Percentiles rank a stretch among this genome's conserved stretches.
Evolutionary conservation across 495 filamentous ascomycete genomes (phyloP).

Genomic region (Chlorociboria aeruginascens): DNA sequence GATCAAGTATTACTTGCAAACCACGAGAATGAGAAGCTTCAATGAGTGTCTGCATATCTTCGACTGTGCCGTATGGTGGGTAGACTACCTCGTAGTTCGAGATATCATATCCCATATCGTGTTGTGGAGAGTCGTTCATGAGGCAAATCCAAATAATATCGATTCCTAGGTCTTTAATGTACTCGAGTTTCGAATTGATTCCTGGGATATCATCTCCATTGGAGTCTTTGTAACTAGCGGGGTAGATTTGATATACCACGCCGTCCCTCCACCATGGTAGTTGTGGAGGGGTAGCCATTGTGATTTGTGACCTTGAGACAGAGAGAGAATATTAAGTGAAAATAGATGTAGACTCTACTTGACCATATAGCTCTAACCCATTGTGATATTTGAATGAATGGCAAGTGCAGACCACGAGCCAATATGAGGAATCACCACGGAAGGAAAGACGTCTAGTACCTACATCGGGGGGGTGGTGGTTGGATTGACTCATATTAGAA

Average conservation of each 20-base stretch:
- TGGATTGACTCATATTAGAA: no score
- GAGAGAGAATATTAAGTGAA: no score
- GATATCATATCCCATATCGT: conserved; percentile 54
- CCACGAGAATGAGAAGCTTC: conserved; percentile 38
- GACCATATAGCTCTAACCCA: no score
- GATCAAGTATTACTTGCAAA: conserved; percentile 61
- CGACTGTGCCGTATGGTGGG: conserved; percentile 48
- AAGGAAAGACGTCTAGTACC: no score
- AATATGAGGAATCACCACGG: no score
- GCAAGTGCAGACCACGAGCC: no score
- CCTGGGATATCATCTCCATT: conserved; percentile 58
- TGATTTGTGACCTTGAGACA: no score
- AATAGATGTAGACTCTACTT: no score
- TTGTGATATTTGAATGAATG: no score
- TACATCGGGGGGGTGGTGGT: no score
- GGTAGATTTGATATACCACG: conserved; percentile 59
- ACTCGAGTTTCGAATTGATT: conserved; percentile 52
- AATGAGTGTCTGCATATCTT: conserved; percentile 51
- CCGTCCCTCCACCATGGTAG: conserved; percentile 34
- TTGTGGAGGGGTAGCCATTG: no score
- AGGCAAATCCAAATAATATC: conserved; percentile 52
- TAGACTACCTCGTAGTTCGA: conserved; percentile 54
- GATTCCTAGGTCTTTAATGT: conserved; percentile 49
- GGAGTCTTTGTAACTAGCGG: conserved; percentile 52
- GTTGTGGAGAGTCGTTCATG: conserved; percentile 51